phyloP scores from a whole-genome alignment of 2,329 filamentous ascomycete species.

The Aspergillus novoparasiticus region DNA sequence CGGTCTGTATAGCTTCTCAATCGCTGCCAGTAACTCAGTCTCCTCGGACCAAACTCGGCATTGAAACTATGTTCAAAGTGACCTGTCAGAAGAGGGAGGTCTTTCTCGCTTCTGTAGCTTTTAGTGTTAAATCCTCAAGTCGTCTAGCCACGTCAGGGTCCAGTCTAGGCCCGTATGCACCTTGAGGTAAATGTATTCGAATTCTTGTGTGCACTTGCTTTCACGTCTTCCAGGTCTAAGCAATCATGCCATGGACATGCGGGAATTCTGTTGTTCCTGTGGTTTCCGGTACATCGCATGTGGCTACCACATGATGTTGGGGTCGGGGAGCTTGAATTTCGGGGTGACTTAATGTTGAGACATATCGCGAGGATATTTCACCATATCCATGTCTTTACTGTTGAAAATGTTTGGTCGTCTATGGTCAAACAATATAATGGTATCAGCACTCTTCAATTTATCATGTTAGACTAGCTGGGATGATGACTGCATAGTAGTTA shows the following conservation, averaged over 20 bases:
- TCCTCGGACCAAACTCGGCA: background rate
- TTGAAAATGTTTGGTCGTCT: background rate
- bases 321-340: background rate
- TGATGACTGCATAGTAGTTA: background rate
- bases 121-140: background rate
- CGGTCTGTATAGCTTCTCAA: background rate
- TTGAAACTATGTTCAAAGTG: background rate
- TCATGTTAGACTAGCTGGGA: background rate
- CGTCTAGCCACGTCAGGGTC: background rate
- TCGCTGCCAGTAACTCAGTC: background rate
- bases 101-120: background rate
- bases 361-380: background rate
- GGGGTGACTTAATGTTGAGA: background rate
- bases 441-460: background rate
- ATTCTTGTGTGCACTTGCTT: background rate
- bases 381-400: background rate
- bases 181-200: background rate
- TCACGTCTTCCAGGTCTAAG: background rate
- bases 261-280: background rate
- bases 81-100: background rate
- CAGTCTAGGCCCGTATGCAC: background rate
- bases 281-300: background rate
- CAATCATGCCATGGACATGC: background rate
- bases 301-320: background rate
- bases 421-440: background rate